A percentile compares a stretch with the other conserved stretches of the same genome.
Conservation (phyloP, 495 filamentous ascomycete genomes). For the Penicillium samsonianum region DNA sequence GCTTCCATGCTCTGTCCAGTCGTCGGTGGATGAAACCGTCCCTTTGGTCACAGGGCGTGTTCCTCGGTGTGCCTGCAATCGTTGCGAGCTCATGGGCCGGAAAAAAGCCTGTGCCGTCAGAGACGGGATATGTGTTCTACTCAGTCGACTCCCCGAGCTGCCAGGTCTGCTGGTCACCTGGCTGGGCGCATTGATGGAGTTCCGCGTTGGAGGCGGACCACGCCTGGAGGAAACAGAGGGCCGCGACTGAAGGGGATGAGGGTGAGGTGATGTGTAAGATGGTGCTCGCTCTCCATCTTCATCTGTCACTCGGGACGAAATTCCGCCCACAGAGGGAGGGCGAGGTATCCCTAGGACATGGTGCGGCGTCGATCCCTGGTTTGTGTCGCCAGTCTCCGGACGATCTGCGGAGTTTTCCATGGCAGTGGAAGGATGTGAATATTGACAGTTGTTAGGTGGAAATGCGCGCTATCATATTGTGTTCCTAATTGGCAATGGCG, state of each 20-base stretch:
- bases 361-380: conserved; percentile 24
- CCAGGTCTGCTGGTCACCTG: conserved; percentile 53
- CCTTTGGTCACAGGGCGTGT: conserved; percentile 52
- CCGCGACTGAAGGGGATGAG: conserved; percentile 47
- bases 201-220: conserved; percentile 45
- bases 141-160: conserved; percentile 71
- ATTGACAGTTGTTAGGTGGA: conserved; percentile 17
- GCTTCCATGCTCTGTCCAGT: conserved; percentile 45
- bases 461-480: conserved; percentile 28
- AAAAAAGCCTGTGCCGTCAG: conserved; percentile 91
- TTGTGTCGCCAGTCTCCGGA: conserved; percentile 32
- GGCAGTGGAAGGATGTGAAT: conserved; percentile 1
- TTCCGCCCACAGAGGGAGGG: conserved; percentile 55
- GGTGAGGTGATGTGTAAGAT: conserved; percentile 44
- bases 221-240: conserved; percentile 53
- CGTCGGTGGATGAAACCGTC: conserved; percentile 42
- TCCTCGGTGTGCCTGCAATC: conserved; percentile 86
- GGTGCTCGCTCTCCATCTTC: conserved; percentile 52
- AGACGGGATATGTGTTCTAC: conserved; percentile 85
- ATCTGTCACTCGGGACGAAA: conserved; percentile 86
- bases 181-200: conserved; percentile 37
- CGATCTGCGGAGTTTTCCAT: conserved; percentile 35
- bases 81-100: conserved; percentile 93
- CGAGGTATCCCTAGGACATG: conserved; percentile 47
- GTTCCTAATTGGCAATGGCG: conserved; percentile 1